Evolutionary conservation across 2,329 filamentous ascomycete genomes (phyloP).

Genomic region (Trichoderma cornu-damae): DNA sequence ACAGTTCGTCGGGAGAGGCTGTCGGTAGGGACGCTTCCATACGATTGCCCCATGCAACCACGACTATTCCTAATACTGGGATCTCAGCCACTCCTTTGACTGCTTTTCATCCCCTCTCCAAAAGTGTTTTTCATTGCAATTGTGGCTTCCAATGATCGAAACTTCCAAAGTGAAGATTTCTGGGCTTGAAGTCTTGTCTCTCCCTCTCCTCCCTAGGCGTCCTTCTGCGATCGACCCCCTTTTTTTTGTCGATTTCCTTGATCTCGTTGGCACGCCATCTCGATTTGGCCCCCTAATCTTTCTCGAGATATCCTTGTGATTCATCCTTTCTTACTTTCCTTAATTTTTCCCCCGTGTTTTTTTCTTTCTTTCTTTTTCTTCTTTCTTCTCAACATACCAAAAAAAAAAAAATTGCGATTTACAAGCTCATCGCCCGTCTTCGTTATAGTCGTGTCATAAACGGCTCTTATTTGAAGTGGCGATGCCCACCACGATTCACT

Average conservation of each 20-base stretch:
- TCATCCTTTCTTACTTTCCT: no score
- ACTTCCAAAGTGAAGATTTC: not conserved
- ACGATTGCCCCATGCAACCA: conserved; percentile 7
- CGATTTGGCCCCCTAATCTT: not conserved
- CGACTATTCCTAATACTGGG: not conserved
- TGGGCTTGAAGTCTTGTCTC: not conserved
- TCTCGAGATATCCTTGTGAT: no score
- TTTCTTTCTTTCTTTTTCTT: no score
- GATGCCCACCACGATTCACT: not conserved
- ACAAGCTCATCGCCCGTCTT: not conserved
- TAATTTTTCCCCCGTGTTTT: no score
- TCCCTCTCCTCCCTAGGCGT: not conserved
- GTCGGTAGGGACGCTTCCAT: not conserved
- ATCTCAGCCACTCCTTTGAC: conserved; percentile 4
- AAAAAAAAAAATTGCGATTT: no score
- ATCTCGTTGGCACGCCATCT: not conserved
- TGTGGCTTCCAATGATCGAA: not conserved
- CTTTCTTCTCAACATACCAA: no score
- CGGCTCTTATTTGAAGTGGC: not conserved
- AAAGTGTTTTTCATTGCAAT: not conserved
- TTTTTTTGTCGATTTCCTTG: not conserved
- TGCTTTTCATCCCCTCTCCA: not conserved
- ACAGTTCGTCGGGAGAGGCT: not conserved
- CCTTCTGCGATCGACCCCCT: no score
- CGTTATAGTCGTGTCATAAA: not conserved